Evolutionary conservation across 192 early-diverging fungal species (phyloP).

Genomic region (Coemansia reversa): DNA sequence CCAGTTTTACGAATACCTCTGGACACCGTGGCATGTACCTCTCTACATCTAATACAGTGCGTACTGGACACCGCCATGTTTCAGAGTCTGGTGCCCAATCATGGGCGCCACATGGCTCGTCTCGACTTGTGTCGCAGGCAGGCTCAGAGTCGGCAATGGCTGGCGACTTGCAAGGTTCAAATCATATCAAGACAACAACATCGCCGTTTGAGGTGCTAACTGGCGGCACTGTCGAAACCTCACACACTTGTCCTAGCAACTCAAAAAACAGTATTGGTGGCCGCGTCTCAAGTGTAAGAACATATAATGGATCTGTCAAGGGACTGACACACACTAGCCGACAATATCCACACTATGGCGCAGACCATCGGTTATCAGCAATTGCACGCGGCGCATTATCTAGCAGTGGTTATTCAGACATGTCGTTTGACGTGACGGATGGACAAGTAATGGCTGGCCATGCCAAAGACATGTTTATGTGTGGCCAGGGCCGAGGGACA

Average conservation of each 20-base stretch:
- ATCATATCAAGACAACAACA: neutral
- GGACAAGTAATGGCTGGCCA: constrained; percentile 4
- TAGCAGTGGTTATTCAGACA: constrained; percentile 12
- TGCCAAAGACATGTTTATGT: neutral
- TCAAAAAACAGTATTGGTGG: constrained; percentile 3
- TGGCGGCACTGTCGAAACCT: constrained; percentile 8
- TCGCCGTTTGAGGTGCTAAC: constrained; percentile 29
- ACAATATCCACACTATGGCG: constrained; percentile 6
- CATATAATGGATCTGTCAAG: neutral
- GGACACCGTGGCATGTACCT: neutral
- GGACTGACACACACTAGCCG: neutral
- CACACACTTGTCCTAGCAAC: constrained; percentile 22
- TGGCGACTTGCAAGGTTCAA: constrained; percentile 2
- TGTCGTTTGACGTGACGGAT: constrained; percentile 24
- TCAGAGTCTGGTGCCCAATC: constrained; percentile 18
- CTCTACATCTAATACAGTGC: neutral
- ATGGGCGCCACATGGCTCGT: constrained; percentile 10
- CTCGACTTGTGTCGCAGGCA: constrained; percentile 11
- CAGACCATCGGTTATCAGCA: constrained; percentile 6
- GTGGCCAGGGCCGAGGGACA: neutral
- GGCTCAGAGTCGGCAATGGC: constrained; percentile 15
- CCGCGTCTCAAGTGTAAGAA: neutral
- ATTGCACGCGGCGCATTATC: constrained; percentile 7
- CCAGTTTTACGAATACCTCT: neutral
- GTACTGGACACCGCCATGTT: constrained; percentile 9